Conservation (phyloP, 768 basidiomycete species). For the Mycena kentingensis region DNA sequence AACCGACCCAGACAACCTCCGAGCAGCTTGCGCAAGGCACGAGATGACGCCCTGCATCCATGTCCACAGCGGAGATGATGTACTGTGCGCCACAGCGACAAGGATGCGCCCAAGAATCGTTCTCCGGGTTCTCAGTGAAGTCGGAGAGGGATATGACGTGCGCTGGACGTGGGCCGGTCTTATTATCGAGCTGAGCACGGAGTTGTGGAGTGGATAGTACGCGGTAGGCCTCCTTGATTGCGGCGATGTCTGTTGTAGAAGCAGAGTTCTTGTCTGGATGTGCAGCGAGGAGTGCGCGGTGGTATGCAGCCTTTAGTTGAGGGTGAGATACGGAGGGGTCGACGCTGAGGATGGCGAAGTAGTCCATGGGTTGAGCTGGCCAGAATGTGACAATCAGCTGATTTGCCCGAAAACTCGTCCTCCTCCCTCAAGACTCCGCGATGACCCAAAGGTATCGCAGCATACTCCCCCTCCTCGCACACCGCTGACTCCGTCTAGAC, state of each 20-base stretch:
- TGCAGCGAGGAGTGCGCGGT: constrained; percentile 54
- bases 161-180: constrained; percentile 62
- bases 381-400: not conserved
- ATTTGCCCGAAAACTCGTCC: not conserved
- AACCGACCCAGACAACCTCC: constrained; percentile 85
- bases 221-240: constrained; percentile 68
- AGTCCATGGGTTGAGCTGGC: constrained; percentile 38
- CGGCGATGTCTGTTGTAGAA: constrained; percentile 45
- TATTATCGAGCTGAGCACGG: constrained; percentile 54
- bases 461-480: too few species aligned
- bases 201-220: constrained; percentile 54
- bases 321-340: constrained; percentile 46
- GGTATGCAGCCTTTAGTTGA: constrained; percentile 66
- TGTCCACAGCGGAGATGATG: constrained; percentile 52
- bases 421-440: constrained; percentile 5
- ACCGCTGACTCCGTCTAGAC: constrained; percentile 51
- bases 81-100: constrained; percentile 80
- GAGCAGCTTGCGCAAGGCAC: constrained; percentile 76
- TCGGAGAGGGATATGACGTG: constrained; percentile 80
- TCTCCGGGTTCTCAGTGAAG: constrained; percentile 47
- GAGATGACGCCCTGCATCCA: constrained; percentile 74
- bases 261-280: constrained; percentile 64
- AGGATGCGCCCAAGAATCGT: constrained; percentile 52
- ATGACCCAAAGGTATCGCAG: constrained; percentile 17
- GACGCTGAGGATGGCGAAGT: constrained; percentile 62